A percentile compares a stretch with the other conserved stretches of the same genome.
Conservation (phyloP, 1,139 yeast genomes). For the Pichia inconspicua region DNA sequence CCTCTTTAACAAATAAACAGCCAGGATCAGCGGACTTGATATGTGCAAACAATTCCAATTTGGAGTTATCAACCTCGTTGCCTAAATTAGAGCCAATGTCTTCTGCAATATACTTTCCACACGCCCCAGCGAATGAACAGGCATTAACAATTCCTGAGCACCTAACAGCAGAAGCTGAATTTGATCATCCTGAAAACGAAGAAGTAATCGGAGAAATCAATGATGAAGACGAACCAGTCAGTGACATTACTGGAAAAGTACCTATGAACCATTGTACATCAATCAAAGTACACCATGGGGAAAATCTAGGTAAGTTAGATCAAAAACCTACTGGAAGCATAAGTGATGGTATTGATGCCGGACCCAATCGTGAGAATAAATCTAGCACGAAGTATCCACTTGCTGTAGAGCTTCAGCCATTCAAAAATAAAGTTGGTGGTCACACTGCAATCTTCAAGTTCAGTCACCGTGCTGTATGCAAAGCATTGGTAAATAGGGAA, state of each 20-base stretch:
- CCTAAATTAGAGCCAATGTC: constrained; percentile 43
- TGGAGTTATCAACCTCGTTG: not conserved
- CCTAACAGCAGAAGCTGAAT: constrained; percentile 28
- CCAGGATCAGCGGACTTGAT: too few species aligned
- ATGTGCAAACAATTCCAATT: not conserved
- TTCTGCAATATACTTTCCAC: constrained; percentile 64
- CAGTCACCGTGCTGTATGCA: constrained; percentile 90
- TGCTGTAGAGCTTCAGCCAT: constrained; percentile 82
- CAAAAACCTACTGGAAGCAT: not conserved
- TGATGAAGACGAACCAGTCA: not conserved
- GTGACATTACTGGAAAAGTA: not conserved
- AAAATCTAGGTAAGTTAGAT: not conserved
- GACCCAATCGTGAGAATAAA: not conserved
- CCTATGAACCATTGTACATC: not conserved
- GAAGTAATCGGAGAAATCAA: constrained; percentile 4
- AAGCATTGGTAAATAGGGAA: constrained; percentile 83
- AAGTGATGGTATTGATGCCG: not conserved
- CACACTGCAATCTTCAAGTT: constrained; percentile 95
- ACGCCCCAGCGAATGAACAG: constrained; percentile 31
- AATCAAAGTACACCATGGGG: not conserved
- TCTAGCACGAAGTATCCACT: constrained; percentile 40
- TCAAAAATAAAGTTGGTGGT: constrained; percentile 92
- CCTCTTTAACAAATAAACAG: not conserved
- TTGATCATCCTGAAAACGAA: constrained; percentile 20
- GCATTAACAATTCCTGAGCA: constrained; percentile 22